Evolutionary conservation across 495 filamentous ascomycete species (phyloP).

Genomic region (Thermothielavioides terrestris): DNA sequence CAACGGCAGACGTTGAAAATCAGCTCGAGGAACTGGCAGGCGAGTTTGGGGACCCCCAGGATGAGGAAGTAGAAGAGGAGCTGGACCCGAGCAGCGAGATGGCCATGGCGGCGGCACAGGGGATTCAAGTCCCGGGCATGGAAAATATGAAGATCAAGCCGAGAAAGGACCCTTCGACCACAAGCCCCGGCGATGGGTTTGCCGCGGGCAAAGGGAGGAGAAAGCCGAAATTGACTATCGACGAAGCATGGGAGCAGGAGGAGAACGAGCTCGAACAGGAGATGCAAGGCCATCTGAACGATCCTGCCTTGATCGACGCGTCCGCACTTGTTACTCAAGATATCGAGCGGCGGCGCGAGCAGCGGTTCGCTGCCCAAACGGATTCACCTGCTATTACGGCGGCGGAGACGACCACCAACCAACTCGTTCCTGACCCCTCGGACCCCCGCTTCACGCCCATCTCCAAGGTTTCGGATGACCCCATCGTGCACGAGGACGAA

Average conservation of each 20-base stretch:
- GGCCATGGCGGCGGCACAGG: conserved; percentile 26
- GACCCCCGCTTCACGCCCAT: neutral
- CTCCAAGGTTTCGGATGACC: conserved; percentile 31
- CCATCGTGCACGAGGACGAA: conserved; percentile 62
- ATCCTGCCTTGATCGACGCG: conserved; percentile 37
- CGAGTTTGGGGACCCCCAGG: conserved; percentile 29
- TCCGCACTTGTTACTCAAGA: conserved; percentile 28
- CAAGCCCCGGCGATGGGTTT: too few species aligned
- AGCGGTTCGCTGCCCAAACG: conserved; percentile 7
- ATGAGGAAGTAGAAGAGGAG: conserved; percentile 27
- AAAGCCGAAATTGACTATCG: conserved; percentile 24
- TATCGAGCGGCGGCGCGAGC: conserved; percentile 19
- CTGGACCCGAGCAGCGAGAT: conserved; percentile 25
- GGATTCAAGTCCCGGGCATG: conserved; percentile 17
- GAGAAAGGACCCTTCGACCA: neutral
- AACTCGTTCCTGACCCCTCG: neutral
- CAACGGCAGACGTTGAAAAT: neutral
- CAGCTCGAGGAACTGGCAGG: conserved; percentile 24
- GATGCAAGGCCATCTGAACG: conserved; percentile 41
- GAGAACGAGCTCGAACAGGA: conserved; percentile 42
- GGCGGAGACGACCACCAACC: neutral
- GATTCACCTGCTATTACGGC: neutral
- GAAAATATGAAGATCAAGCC: conserved; percentile 13
- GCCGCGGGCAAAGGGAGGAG: conserved; percentile 8
- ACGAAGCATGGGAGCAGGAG: conserved; percentile 41